phyloP scores from a whole-genome alignment of 306 rosid genomes.

The Dryas octopetala region DNA sequence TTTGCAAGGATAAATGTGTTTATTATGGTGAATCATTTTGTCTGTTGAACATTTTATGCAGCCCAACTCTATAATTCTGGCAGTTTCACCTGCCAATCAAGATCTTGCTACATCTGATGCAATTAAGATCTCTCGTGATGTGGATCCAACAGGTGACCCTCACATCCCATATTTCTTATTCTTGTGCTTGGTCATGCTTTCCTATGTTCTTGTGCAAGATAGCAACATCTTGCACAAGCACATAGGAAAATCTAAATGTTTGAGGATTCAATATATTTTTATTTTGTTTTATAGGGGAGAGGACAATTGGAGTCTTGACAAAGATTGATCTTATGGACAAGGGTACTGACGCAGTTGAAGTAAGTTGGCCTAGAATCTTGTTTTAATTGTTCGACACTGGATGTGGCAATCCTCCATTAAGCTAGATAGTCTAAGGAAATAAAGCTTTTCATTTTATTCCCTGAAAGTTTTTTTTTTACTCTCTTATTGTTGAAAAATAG shows the following conservation, averaged over 20 bases:
- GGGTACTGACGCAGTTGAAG: constrained; percentile 98
- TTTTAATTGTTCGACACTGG: constrained; percentile 9
- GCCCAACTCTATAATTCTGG: constrained; percentile 94
- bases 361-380: constrained; percentile 39
- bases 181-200: background rate
- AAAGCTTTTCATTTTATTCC: background rate
- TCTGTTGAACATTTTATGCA: constrained; percentile 31
- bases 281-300: constrained; percentile 64
- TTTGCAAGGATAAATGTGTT: background rate
- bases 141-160: constrained; percentile 81
- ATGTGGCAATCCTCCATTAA: constrained; percentile 4
- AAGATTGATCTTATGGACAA: constrained; percentile 99
- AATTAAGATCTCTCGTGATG: constrained; percentile 90
- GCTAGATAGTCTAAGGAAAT: background rate
- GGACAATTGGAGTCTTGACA: constrained; percentile 91
- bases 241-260: background rate
- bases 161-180: background rate
- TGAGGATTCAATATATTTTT: background rate
- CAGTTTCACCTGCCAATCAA: constrained; percentile 98
- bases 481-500: background rate
- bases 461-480: background rate
- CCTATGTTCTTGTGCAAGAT: too few relatives aligned
- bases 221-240: background rate
- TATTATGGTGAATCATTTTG: constrained; percentile 11
- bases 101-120: constrained; percentile 99